Evolutionary conservation across 78 protist species (phyloP).

Genomic region (Dictyostelium brefeldianum): DNA sequence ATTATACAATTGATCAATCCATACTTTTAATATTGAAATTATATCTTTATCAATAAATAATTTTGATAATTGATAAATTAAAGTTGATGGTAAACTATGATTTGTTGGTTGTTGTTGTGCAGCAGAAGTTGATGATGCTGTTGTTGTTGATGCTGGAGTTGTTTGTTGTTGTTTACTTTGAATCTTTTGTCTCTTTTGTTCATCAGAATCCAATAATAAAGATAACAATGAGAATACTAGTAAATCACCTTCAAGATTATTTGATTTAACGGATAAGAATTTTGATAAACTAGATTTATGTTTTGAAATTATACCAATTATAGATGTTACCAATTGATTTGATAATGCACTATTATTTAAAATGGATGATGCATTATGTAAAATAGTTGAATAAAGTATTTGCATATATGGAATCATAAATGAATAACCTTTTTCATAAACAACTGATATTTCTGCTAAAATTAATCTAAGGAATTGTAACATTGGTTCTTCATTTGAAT

Average conservation of each 20-base stretch:
- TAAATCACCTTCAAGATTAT: constrained; percentile 25
- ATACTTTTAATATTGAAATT: background rate
- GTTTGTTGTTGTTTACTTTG: constrained; percentile 2
- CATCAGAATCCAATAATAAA: constrained; percentile 43
- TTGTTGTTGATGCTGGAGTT: background rate
- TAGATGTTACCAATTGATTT: background rate
- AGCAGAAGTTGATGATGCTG: background rate
- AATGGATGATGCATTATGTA: background rate
- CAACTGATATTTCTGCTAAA: background rate
- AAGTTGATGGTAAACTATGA: constrained; percentile 5
- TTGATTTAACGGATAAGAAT: constrained; percentile 16
- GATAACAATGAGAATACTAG: constrained; percentile 9
- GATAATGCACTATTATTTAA: background rate
- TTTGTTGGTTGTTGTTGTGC: background rate
- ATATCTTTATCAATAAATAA: constrained; percentile 5
- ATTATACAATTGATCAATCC: constrained; percentile 18
- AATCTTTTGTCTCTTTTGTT: constrained; percentile 8
- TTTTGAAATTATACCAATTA: background rate
- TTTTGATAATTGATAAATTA: constrained; percentile 25
- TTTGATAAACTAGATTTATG: background rate
- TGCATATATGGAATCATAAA: constrained; percentile 34
- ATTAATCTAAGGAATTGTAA: background rate
- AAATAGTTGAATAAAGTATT: constrained; percentile 13
- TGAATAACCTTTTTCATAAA: constrained; percentile 41
- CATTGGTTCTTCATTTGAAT: constrained; percentile 12